Evolutionary conservation across 2,329 filamentous ascomycete species (phyloP).

Genomic region (Colletotrichum euphorbiae): DNA sequence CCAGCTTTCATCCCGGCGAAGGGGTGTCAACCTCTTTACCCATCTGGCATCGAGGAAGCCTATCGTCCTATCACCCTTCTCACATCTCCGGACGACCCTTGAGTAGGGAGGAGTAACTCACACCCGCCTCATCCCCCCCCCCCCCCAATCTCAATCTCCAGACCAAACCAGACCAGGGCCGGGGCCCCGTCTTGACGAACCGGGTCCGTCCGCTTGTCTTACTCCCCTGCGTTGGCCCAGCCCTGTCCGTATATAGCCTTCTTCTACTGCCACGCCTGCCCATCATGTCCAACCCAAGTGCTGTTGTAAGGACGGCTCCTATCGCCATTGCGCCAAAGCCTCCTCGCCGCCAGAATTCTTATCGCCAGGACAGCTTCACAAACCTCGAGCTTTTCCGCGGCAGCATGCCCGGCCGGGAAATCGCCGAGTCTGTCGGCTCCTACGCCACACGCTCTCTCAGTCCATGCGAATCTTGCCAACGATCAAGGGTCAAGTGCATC

Average conservation of each 20-base stretch:
- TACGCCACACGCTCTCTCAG: conserved; percentile 56
- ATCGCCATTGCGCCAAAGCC: conserved; percentile 75
- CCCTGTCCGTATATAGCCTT: conserved; percentile 43
- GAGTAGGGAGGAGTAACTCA: conserved; percentile 18
- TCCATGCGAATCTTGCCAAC: conserved; percentile 80
- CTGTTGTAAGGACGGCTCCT: conserved; percentile 70
- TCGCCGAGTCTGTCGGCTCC: conserved; percentile 59
- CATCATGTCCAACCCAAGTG: conserved; percentile 65
- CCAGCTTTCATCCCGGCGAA: conserved; percentile 28
- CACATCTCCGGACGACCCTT: conserved; percentile 30
- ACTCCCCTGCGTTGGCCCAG: conserved; percentile 46
- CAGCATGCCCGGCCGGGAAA: conserved; percentile 64
- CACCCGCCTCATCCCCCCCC: conserved; percentile 25
- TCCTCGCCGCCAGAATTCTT: conserved; percentile 54
- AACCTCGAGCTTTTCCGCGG: conserved; percentile 60
- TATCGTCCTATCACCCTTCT: conserved; percentile 35
- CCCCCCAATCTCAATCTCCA: conserved; percentile 28
- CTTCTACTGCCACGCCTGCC: conserved; percentile 42
- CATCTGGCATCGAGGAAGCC: conserved; percentile 15
- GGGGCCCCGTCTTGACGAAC: conserved; percentile 41
- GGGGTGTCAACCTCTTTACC: conserved; percentile 23
- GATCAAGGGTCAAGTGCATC: conserved; percentile 80
- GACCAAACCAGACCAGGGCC: conserved; percentile 31
- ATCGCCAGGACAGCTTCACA: conserved; percentile 60
- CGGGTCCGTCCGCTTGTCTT: conserved; percentile 38